Conservation (phyloP, 176 grass and related monocot species). For the Eleusine indica region DNA sequence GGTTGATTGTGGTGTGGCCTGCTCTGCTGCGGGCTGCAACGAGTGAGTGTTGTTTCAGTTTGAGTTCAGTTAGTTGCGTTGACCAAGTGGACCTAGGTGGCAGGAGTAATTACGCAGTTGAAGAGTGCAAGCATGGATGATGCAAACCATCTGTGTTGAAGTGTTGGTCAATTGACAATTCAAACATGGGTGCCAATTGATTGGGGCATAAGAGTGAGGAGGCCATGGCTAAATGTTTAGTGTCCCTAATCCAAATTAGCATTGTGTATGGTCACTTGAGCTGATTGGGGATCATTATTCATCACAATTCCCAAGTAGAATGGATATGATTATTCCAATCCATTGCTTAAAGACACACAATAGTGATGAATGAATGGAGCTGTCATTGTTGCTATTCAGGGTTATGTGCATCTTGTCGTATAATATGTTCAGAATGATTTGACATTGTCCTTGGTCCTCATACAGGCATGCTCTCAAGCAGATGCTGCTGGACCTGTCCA, state of each 20-base stretch:
- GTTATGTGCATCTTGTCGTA: not conserved
- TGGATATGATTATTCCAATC: not conserved
- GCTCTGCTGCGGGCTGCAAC: not conserved
- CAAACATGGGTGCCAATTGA: not conserved
- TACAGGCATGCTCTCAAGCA: conserved; percentile 64
- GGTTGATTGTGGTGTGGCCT: not conserved
- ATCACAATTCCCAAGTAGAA: conserved; percentile 16
- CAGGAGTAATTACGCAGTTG: not conserved
- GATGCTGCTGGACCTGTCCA: conserved; percentile 55
- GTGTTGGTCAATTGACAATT: not conserved
- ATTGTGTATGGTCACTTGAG: not conserved
- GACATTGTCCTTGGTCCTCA: not conserved
- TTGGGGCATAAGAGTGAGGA: not conserved
- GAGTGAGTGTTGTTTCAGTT: not conserved
- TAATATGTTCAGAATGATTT: not conserved
- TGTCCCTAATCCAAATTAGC: not conserved
- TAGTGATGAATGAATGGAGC: not conserved
- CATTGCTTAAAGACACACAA: not conserved
- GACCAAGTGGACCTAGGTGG: not conserved
- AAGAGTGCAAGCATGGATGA: conserved; percentile 5
- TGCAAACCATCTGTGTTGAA: not conserved
- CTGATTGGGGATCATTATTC: not conserved
- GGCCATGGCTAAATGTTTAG: not conserved
- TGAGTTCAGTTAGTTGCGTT: not conserved
- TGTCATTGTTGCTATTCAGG: not conserved